These are phyloP conservation scores for Clitopilus passeckerianus DNA, from an alignment of 768 basidiomycete species.

Conservation along the genomic window DNA sequence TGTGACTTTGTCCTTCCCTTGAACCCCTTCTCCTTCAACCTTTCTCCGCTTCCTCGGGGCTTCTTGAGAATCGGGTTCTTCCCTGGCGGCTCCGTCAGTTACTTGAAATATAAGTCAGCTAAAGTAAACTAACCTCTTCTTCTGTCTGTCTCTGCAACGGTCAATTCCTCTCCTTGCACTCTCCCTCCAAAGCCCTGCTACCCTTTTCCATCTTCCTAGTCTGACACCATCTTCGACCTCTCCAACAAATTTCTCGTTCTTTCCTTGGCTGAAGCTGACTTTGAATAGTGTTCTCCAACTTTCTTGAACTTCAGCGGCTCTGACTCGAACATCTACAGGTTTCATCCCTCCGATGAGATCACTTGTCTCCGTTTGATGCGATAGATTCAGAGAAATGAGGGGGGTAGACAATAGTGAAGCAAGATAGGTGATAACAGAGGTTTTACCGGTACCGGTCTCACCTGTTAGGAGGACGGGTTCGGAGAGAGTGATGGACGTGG, in stretches of 20 bases:
- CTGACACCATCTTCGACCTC: slow-evolving; percentile 77
- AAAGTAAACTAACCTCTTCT: slow-evolving; percentile 8
- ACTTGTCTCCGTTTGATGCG: slow-evolving; percentile 93
- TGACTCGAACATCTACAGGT: slow-evolving; percentile 84
- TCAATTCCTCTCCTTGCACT: slow-evolving; percentile 65
- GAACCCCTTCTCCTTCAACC: slow-evolving; percentile 31
- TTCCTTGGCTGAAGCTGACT: slow-evolving; percentile 82
- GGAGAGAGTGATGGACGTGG: slow-evolving; percentile 58
- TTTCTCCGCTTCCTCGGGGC: slow-evolving; percentile 41
- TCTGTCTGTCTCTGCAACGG: slow-evolving; percentile 27
- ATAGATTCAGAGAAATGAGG: slow-evolving; percentile 87
- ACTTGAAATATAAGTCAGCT: background rate
- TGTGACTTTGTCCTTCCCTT: slow-evolving; percentile 26
- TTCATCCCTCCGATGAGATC: slow-evolving; percentile 95
- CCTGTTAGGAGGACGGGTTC: slow-evolving; percentile 93
- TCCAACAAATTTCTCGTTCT: slow-evolving; percentile 83
- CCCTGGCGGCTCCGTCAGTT: slow-evolving; percentile 9
- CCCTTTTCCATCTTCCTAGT: slow-evolving; percentile 83
- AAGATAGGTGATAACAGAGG: slow-evolving; percentile 84
- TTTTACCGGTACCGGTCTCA: slow-evolving; percentile 99
- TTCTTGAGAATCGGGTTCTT: slow-evolving; percentile 22
- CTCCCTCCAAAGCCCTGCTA: slow-evolving; percentile 81
- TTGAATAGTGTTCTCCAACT: slow-evolving; percentile 80
- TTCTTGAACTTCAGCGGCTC: slow-evolving; percentile 65
- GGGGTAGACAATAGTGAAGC: slow-evolving; percentile 72